Percentiles rank a stretch among this genome's conserved stretches.
Conservation (phyloP, 1,284 basidiomycete species). For the Cystobasidiaceae sp. region DNA sequence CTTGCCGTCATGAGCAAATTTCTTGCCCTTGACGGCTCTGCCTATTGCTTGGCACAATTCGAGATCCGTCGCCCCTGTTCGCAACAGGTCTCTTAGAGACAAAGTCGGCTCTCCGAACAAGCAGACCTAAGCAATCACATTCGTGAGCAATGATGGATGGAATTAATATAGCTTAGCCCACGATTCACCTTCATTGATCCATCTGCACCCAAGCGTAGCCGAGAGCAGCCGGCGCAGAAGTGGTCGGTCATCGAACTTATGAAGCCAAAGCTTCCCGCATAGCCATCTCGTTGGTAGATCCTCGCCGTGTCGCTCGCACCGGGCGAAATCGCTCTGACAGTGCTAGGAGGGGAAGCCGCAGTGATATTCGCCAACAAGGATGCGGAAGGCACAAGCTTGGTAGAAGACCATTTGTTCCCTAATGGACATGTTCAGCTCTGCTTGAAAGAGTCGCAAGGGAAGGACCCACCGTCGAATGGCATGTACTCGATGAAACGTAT, state of each 20-base stretch:
- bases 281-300: slow-evolving; percentile 67
- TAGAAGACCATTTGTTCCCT: slow-evolving; percentile 81
- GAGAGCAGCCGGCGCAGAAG: slow-evolving; percentile 79
- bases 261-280: slow-evolving; percentile 71
- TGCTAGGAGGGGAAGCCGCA: slow-evolving; percentile 50
- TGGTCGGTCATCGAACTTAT: slow-evolving; percentile 90
- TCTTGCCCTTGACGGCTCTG: slow-evolving; percentile 53
- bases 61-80: slow-evolving; percentile 59
- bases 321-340: slow-evolving; percentile 46
- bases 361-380: slow-evolving; percentile 53
- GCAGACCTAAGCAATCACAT: too few species aligned
- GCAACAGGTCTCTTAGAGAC: slow-evolving; percentile 69
- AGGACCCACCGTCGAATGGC: slow-evolving; percentile 72
- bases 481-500: slow-evolving; percentile 89
- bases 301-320: slow-evolving; percentile 67
- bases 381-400: slow-evolving; percentile 70
- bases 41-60: slow-evolving; percentile 60
- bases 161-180: too few species aligned
- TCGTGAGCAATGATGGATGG: too few species aligned
- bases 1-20: slow-evolving; percentile 69
- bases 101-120: slow-evolving; percentile 79
- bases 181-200: slow-evolving; percentile 77
- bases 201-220: slow-evolving; percentile 76
- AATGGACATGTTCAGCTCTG: too few species aligned
- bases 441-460: too few species aligned